phyloP scores from a whole-genome alignment of 139 green algal species.

The Ettlia oleoabundans region DNA sequence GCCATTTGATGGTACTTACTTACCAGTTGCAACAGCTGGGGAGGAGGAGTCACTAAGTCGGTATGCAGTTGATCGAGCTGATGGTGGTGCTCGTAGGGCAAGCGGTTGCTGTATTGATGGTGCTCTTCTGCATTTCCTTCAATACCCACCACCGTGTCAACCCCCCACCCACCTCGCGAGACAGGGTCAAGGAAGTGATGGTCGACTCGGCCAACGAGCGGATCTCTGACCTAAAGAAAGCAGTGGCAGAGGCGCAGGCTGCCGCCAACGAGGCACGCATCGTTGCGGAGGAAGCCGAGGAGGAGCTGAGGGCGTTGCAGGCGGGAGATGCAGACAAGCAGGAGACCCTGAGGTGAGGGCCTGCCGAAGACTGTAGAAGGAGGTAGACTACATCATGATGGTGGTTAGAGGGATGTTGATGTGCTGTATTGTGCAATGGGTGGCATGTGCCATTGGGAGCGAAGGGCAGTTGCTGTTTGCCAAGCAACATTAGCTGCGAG shows the following conservation, averaged over 20 bases:
- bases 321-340: slow-evolving; percentile 36
- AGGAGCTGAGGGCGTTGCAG: slow-evolving; percentile 41
- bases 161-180: too few species aligned
- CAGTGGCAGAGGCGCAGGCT: slow-evolving; percentile 52
- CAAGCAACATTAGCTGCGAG: not conserved
- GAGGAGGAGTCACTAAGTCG: too few species aligned
- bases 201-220: slow-evolving; percentile 75
- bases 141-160: too few species aligned
- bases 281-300: slow-evolving; percentile 53
- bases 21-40: too few species aligned
- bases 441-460: not conserved
- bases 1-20: too few species aligned
- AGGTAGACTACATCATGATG: not conserved
- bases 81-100: too few species aligned
- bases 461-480: too few species aligned
- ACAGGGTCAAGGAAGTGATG: slow-evolving; percentile 78
- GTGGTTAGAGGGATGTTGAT: not conserved
- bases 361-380: not conserved
- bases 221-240: slow-evolving; percentile 63
- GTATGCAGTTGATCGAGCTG: too few species aligned
- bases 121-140: too few species aligned
- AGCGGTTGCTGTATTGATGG: too few species aligned
- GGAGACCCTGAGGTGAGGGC: not conserved
- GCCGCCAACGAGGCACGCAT: slow-evolving; percentile 54
- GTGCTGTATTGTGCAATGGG: not conserved